Base-by-base conservation (phyloP, 2,329 filamentous ascomycete genomes). In the Byssoonygena ceratinophila region DNA sequence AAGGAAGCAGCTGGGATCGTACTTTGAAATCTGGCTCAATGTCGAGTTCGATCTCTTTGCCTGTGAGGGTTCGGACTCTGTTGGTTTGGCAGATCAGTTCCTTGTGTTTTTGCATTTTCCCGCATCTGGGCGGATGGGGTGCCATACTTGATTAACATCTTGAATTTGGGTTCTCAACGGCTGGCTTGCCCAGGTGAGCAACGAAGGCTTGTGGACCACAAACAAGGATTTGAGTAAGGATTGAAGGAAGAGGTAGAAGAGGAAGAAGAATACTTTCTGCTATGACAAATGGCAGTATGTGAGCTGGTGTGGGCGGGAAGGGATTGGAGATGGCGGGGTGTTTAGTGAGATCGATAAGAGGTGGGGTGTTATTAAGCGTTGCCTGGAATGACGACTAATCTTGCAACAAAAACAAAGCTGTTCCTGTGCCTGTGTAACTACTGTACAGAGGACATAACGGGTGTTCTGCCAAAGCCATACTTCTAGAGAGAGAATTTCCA, bases 11-110 rank as follows among this genome's bases (percentile, higher is more conserved):
- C n/a, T n/a, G n/a, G 23, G 23, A 0, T 22, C 23, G 51, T 62
- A 94, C 90, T 80, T 90, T 95, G 79, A 94, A 94, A 65, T 88
- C 84, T 50, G 82, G 78, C 76, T 97, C 92, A 68, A 98, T 94
- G 67, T 97, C 90, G 64, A 98, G 82, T 78, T 97, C 91, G 69
- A 97, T 97, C 75, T 98, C 89, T 77, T 97, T 97, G 66, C 92
- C 92, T 59, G 92, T 97, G 59, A 98, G 83, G 58, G 92, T 98
- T 68, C 92, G 86, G 68, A 98, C 91, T 78, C 91, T 98, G 62
- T 40, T 39, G 12, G 41, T 36, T 37, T 52, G 37, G 39, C 29
- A 48, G 46, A 41, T 37, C 20, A 54, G 41, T 11, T 27, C 37
- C 37, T 18, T 16, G 25, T 31, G 9, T 32, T 48, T 18, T 45